These are phyloP conservation scores for Globisporangium spinosum DNA, from an alignment of 352 stramenopile species.

Conservation along the genomic window DNA sequence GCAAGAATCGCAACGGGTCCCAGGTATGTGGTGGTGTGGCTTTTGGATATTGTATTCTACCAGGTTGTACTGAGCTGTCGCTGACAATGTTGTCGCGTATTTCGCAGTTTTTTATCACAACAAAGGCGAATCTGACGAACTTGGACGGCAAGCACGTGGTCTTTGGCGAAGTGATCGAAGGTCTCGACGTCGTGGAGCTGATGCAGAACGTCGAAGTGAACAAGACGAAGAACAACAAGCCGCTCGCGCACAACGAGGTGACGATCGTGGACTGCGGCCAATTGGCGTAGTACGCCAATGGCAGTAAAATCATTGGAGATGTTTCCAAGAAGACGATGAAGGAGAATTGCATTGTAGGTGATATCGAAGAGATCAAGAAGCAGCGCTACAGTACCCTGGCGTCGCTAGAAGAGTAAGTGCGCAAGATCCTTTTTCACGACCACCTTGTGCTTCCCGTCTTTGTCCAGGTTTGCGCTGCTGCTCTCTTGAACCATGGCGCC, in stretches of 20 bases:
- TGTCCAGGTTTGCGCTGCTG: slow-evolving; percentile 14
- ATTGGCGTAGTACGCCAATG: slow-evolving; percentile 20
- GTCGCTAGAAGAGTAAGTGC: slow-evolving; percentile 52
- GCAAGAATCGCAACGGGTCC: slow-evolving; percentile 67
- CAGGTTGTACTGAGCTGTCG: background rate
- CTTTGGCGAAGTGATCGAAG: slow-evolving; percentile 92
- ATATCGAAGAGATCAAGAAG: background rate
- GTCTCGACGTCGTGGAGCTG: slow-evolving; percentile 61
- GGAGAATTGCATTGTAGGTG: background rate
- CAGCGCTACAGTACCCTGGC: background rate
- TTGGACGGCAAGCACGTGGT: slow-evolving; percentile 95
- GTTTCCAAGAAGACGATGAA: background rate
- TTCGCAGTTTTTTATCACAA: slow-evolving; percentile 78
- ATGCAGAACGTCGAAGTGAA: slow-evolving; percentile 67
- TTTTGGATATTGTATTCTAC: background rate
- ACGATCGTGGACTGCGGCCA: slow-evolving; percentile 64
- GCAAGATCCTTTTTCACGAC: slow-evolving; percentile 58
- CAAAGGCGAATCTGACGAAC: slow-evolving; percentile 53
- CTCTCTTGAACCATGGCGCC: slow-evolving; percentile 26
- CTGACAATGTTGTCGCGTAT: background rate
- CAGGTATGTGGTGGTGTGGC: slow-evolving; percentile 36
- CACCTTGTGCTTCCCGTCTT: slow-evolving; percentile 53
- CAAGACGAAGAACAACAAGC: slow-evolving; percentile 39
- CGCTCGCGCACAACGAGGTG: slow-evolving; percentile 55
- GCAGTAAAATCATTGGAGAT: background rate